Evolutionary conservation across 148 eudicot species (phyloP), one percentile per base, ranked within the genome.

Genomic region (Rhododendron simsii): DNA sequence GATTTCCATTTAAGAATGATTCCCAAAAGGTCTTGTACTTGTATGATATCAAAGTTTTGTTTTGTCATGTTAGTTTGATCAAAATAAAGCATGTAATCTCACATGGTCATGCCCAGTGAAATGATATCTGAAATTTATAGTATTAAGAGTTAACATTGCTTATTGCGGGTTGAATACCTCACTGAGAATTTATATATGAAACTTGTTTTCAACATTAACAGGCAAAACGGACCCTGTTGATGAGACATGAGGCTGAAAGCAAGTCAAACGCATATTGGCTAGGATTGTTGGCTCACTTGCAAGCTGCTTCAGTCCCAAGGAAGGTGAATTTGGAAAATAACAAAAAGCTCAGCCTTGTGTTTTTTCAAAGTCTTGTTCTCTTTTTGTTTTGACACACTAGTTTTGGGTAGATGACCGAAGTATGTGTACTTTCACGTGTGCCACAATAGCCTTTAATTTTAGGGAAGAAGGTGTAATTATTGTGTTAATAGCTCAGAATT

Each of bases 211-310:
- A 30, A 53, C 41, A 10, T 73, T 61, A 51, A 81, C 91, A 97
- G 99, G 99, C 99, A 61, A 95, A 89, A 88, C 89, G 98, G 84
- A 97, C 99, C 76, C 85, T 97, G 87, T 78, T 97, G 89, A 97
- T 97, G 99, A 94, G 94, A 87, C 99, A 97, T 87, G 99, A 97
- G 88, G 99, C 98, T 89, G 99, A 97, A 88, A 94, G 91, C 88
- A 97, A 97, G 91, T 92, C 98, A 78, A 97, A 97, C 86, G 96
- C 98, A 7, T 97, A 97, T 89, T 97, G 99, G 98, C 93, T 97
- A 83, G 99, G 99, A 73, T 89, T 97, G 90, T 86, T 44, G 90
- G 94, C 99, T 83, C 98, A 97, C 89, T 89, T 97, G 86, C 98
- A 97, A 90, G 98, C 99, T 21, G 73, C 91, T 84, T 94, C 96